Evolutionary conservation across 345 rosid species (phyloP), one percentile per base, ranked within the genome.

Genomic region (Eucalyptus leucophloia): DNA sequence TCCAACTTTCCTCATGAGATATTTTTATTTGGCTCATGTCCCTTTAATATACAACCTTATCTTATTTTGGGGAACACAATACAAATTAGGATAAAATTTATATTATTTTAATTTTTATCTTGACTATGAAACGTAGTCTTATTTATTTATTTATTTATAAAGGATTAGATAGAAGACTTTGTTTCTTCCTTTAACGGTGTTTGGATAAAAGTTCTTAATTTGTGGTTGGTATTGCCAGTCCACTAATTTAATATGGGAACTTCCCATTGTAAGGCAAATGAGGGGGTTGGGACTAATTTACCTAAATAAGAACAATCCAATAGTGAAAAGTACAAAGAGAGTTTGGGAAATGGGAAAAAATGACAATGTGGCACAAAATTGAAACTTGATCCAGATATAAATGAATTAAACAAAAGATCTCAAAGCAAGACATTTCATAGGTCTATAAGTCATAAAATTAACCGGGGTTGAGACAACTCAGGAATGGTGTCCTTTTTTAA

Each of bases 1-100:
- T 56, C 0, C 0, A 1, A 56, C 7, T 0, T 56, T 56, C 7
- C 30, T 26, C 7, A 10, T 9, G 3, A 56, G 62, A 56, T 24
- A 56, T 56, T 56, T 56, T 24, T 56, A 56, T 56, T 0, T 23
- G 0, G 1, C 62, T 9, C 3, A 24, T 24, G 1, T 56, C 62
- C 28, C 62, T 23, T 11, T 56, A 0, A 10, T 56, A 56, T 26
- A 23, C 13, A 26, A 56, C 62, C 62, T 56, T 9, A 56, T 56
- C 62, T 56, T 56, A 56, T 56, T 56, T 56, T 56, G 13, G 62
- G 62, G 62, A 56, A 56, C 7, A 0, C 24, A 24, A 2, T 56
- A 26, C 14, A 56, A 26, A 53, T 53, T 53, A 21, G 11, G 58
- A 53, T 53, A 53, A 53, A 53, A 19, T 21, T 53, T 53, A 19